Conservation (phyloP, 2,329 filamentous ascomycete genomes). For the Paracorniculantispora psalliotae region DNA sequence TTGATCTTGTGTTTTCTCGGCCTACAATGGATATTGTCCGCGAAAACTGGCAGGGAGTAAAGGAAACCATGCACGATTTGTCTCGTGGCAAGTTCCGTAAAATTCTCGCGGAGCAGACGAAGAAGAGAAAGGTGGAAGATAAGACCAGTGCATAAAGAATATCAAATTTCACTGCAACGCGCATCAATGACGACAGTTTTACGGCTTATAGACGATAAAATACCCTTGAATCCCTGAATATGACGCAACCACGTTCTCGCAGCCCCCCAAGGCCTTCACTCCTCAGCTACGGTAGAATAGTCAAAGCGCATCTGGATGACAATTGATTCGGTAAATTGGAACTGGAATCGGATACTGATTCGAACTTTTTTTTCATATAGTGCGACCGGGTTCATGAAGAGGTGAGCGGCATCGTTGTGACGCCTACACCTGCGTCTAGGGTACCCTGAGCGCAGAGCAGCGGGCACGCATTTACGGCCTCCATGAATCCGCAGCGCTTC, state of each 20-base stretch:
- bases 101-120: slow-evolving; percentile 21
- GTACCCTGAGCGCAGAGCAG: neutral
- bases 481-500: too few species aligned
- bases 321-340: too few species aligned
- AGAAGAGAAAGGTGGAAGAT: neutral
- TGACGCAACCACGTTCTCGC: too few species aligned
- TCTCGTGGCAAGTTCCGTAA: slow-evolving; percentile 20
- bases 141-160: neutral
- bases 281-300: too few species aligned
- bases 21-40: slow-evolving; percentile 59
- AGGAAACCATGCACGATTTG: slow-evolving; percentile 26
- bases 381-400: too few species aligned
- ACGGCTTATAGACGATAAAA: neutral
- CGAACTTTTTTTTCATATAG: too few species aligned
- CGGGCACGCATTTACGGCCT: neutral
- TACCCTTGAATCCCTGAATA: too few species aligned
- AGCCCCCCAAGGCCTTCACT: too few species aligned
- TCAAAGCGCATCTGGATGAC: too few species aligned
- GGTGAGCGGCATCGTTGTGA: neutral
- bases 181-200: neutral
- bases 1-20: slow-evolving; percentile 60
- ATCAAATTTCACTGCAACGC: neutral
- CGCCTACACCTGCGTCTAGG: neutral
- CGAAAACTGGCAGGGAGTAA: slow-evolving; percentile 45
- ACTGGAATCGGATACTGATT: too few species aligned